These are phyloP conservation scores for Sergeia podlipaevii DNA, from an alignment of 208 protist genomes.

Conservation along the genomic window DNA sequence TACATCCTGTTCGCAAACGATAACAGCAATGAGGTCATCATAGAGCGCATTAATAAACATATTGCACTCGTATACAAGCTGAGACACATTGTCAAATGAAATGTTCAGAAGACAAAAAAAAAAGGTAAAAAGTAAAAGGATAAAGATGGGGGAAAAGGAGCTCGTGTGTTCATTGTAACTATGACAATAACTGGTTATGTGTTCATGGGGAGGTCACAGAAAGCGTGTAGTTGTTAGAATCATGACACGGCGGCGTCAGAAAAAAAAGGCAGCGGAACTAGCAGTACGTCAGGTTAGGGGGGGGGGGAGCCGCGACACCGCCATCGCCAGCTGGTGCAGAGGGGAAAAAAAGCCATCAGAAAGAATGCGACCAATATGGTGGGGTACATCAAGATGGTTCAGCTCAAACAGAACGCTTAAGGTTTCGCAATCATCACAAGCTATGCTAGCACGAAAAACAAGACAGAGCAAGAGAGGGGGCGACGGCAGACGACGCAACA, in stretches of 20 bases:
- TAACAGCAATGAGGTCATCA: neutral
- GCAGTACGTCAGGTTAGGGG: too few relatives aligned
- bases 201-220: slow-evolving; percentile 7
- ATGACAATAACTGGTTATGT: slow-evolving; percentile 27
- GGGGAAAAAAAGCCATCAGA: too few relatives aligned
- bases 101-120: neutral
- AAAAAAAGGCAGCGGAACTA: neutral
- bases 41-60: neutral
- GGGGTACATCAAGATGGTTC: too few relatives aligned
- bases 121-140: neutral
- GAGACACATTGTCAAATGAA: too few relatives aligned
- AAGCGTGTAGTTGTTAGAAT: slow-evolving; percentile 26
- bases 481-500: too few relatives aligned
- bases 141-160: neutral
- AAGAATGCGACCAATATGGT: too few relatives aligned
- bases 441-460: neutral
- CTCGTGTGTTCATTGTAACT: slow-evolving; percentile 30
- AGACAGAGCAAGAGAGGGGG: slow-evolving; percentile 2
- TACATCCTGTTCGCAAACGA: too few relatives aligned
- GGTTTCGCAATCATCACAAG: too few relatives aligned
- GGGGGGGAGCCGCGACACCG: too few relatives aligned
- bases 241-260: slow-evolving; percentile 3
- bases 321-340: too few relatives aligned
- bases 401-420: too few relatives aligned
- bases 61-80: too few relatives aligned